Evolutionary conservation across 2,329 filamentous ascomycete species (phyloP).

Genomic region (Neurospora sp.): DNA sequence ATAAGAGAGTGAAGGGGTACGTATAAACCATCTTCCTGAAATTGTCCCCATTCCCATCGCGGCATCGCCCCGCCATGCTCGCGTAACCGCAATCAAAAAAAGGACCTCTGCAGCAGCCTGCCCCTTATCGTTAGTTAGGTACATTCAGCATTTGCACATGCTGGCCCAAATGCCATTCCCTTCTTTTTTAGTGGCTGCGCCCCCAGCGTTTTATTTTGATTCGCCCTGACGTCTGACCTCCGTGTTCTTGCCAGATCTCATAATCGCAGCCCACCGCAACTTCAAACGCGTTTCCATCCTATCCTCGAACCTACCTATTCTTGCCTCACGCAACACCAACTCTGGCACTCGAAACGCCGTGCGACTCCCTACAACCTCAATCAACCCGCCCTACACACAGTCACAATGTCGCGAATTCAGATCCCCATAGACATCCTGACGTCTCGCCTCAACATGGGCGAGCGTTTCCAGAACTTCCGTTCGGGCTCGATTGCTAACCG

Average conservation of each 20-base stretch:
- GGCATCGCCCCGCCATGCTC: neutral
- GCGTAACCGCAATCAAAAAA: neutral
- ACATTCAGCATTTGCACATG: neutral
- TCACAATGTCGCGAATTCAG: conserved; percentile 71
- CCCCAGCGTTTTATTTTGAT: conserved; percentile 13
- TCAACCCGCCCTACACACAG: neutral
- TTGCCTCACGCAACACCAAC: neutral
- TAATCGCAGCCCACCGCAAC: conserved; percentile 2
- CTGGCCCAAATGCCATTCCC: conserved; percentile 2
- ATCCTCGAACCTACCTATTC: neutral
- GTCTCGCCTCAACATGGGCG: conserved; percentile 75
- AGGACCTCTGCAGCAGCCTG: neutral
- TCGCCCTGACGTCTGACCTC: conserved; percentile 10
- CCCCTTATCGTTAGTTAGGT: neutral
- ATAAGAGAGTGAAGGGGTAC: neutral
- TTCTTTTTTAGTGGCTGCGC: conserved; percentile 6
- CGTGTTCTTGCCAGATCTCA: conserved; percentile 19
- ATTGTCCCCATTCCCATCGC: neutral
- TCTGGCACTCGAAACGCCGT: conserved; percentile 1
- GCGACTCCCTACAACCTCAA: neutral
- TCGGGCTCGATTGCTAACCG: conserved; percentile 68
- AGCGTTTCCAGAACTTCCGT: conserved; percentile 77
- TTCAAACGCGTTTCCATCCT: neutral
- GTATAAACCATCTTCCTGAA: neutral
- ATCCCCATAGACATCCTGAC: conserved; percentile 88